Conservation (phyloP, 371 early-diverging fungal species). For the Blastocladiella emersonii region DNA sequence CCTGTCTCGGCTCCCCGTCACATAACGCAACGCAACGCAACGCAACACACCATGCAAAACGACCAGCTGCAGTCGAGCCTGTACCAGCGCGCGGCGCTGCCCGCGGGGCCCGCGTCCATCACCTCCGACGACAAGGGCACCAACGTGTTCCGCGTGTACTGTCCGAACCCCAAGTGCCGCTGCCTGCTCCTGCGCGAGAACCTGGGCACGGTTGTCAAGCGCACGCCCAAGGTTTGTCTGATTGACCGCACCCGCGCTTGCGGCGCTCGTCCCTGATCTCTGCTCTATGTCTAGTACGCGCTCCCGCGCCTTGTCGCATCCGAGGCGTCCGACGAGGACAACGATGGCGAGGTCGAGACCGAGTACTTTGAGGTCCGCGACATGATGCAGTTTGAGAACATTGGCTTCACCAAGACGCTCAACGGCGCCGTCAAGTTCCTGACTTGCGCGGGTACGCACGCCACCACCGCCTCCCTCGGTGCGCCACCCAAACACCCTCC, state of each 20-base stretch:
- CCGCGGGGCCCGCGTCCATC: too few relatives aligned
- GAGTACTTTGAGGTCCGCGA: conserved; percentile 21
- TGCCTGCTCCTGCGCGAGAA: conserved; percentile 9
- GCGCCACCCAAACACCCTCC: too few relatives aligned
- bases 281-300: too few relatives aligned
- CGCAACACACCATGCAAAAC: too few relatives aligned
- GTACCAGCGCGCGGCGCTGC: too few relatives aligned
- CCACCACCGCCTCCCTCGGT: too few relatives aligned
- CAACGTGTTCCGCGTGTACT: conserved; percentile 10
- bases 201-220: conserved; percentile 8
- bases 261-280: background rate
- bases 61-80: too few relatives aligned
- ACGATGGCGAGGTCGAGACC: conserved; percentile 28
- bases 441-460: conserved; percentile 42
- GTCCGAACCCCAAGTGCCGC: conserved; percentile 9
- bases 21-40: too few relatives aligned
- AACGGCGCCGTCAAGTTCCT: conserved; percentile 42
- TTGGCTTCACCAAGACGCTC: conserved; percentile 55
- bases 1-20: too few relatives aligned
- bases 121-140: too few relatives aligned
- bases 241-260: background rate
- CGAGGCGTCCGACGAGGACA: background rate
- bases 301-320: too few relatives aligned
- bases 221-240: background rate
- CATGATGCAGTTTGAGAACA: conserved; percentile 64